Evolutionary conservation across 2,329 filamentous ascomycete species (phyloP), one percentile per base, ranked within the genome.

Genomic region (Aureobasidium leucospermi): DNA sequence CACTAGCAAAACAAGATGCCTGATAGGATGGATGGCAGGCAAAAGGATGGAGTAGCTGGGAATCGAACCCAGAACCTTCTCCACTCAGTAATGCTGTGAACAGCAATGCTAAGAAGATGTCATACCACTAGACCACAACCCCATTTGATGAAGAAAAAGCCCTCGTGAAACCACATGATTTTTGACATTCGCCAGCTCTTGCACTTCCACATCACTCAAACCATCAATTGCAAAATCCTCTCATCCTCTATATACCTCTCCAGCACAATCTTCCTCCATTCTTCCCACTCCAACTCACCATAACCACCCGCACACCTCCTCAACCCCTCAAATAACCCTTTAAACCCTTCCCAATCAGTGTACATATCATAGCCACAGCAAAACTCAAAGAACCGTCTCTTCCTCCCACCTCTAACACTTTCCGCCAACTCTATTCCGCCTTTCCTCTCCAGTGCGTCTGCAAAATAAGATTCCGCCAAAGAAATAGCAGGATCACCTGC

Each of bases 41-140:
- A 38, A 51, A 51, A 51, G 6, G 23, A 28, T 51, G 48, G 48
- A 51, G 48, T 51, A 51, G 48, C 48, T 51, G 48, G 48, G 48
- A 51, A 51, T 51, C 48, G 48, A 51, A 51, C 48, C 48, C 48
- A 51, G 48, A 51, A 51, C 48, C 48, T 51, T 51, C 48, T 51
- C 48, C 48, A 51, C 48, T 51, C 48, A 51, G 48, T n/a, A 51
- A 9, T 29, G 34, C 48, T 51, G 1, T 1, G 15, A 9, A 6
- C 19, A 51, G 48, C 48, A 51, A 51, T 51, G 48, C 48, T 51
- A 51, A 51, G 48, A 51, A 51, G 48, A 51, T 51, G 48, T 51
- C 48, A 51, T 51, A 51, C 48, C 48, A 51, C 48, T 51, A 51
- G 48, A 51, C 48, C 48, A 51, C 48, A 51, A 51, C 48, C 48